Conservation (phyloP, 768 basidiomycete genomes). For the Naganishia vaughanmartiniae region DNA sequence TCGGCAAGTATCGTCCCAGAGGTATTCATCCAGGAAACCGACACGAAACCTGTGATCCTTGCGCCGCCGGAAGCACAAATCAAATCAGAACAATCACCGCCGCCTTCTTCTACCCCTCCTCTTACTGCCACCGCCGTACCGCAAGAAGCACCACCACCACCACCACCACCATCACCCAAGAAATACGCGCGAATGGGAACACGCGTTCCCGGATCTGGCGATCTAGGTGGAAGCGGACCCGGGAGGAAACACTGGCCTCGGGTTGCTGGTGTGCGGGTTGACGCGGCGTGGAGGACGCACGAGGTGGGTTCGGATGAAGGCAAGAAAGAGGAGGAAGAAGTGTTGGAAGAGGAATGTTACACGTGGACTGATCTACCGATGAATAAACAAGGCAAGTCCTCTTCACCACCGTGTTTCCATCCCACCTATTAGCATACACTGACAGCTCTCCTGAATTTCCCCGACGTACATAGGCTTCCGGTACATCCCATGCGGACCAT, state of each 20-base stretch:
- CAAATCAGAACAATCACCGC: too few species aligned
- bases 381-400: constrained; percentile 40
- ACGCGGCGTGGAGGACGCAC: not conserved
- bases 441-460: not conserved
- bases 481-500: constrained; percentile 43
- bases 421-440: not conserved
- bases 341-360: constrained; percentile 44
- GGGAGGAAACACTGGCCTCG: not conserved
- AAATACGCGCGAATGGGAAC: constrained; percentile 14
- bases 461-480: constrained; percentile 39
- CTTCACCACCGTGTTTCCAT: not conserved
- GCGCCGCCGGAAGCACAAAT: too few species aligned
- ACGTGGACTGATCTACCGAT: constrained; percentile 47
- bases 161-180: too few species aligned
- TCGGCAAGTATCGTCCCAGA: too few species aligned
- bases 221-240: not conserved
- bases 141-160: too few species aligned
- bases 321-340: constrained; percentile 22
- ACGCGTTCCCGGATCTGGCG: constrained; percentile 20
- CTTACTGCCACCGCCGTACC: too few species aligned
- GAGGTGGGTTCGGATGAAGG: constrained; percentile 13
- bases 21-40: too few species aligned
- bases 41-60: too few species aligned
- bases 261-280: not conserved
- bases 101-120: too few species aligned